Evolutionary conservation across 495 filamentous ascomycete genomes (phyloP).

Genomic region (Talaromyces stipitatus): DNA sequence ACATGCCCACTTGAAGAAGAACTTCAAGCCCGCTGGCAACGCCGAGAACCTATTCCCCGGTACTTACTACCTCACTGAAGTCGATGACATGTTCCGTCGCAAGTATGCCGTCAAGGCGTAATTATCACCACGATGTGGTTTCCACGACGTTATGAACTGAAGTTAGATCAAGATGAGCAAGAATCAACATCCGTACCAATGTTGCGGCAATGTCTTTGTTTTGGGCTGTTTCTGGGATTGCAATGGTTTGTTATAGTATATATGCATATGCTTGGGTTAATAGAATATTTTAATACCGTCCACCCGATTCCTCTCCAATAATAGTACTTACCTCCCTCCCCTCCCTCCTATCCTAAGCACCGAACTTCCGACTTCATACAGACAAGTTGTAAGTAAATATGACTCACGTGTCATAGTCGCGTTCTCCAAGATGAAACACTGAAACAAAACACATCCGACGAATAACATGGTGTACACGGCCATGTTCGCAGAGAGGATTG

Average conservation of each 20-base stretch:
- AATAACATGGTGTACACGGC: neutral
- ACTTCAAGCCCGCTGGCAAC: conserved; percentile 72
- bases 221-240: conserved; percentile 18
- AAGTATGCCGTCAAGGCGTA: conserved; percentile 84
- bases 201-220: conserved; percentile 8
- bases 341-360: neutral
- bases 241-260: conserved; percentile 11
- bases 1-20: conserved; percentile 88
- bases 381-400: neutral
- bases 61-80: conserved; percentile 81
- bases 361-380: neutral
- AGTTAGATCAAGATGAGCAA: neutral
- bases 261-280: conserved; percentile 15
- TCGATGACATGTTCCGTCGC: conserved; percentile 95
- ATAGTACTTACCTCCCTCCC: neutral
- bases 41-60: conserved; percentile 67
- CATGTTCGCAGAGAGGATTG: neutral
- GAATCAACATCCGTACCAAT: conserved; percentile 5
- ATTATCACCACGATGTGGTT: neutral
- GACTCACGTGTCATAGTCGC: conserved; percentile 6
- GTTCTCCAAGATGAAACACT: conserved; percentile 3
- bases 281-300: conserved; percentile 5
- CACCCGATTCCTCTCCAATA: neutral
- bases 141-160: conserved; percentile 2
- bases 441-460: neutral